Base-by-base conservation (phyloP, 169 alveolate genomes). In the Eimeria maxima region DNA sequence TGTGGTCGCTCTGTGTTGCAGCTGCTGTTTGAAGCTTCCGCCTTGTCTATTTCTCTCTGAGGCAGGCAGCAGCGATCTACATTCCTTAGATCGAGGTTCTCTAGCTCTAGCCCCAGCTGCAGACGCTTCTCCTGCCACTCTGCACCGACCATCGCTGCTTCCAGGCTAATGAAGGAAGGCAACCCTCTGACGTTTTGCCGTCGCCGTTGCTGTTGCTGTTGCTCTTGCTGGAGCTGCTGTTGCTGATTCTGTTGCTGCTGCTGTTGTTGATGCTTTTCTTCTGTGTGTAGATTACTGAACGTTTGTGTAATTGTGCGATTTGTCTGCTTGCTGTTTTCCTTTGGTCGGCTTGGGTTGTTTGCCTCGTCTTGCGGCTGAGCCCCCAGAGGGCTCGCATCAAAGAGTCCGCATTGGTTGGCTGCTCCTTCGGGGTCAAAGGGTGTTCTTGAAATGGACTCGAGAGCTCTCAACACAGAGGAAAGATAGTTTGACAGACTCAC, bases 161-260 rank as follows among this genome's bases (percentile, higher is more conserved):
- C 50, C 10, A 60, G 69, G 20, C 69, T 60, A 7, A 60, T 7
- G 20, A 60, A 18, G n/a, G 0, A 18, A 60, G 69, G 83, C 83
- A 18, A 53, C 20, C 29, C 42, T 24, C 42, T 29, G 33, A 3
- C 57, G 63, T 76, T 29, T 60, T 76, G 87, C 50, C 18, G 60
- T 20, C 14, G 69, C 67, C 16, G 65, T 3, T n/a, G 57, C 65
- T 44, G 89, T 45, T 78, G 67, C 14, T 47, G 89, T 67, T 45
- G 67, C 89, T 45, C 42, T 16, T 42, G 89, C 89, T 78, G 89
- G 47, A 45, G 67, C 18, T 78, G 89, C 20, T 18, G 89, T 47
- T 45, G 67, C 67, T 33, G 83, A 10, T 73, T 20, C 22, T 73
- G 55, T 7, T 73, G 45, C 53, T 24, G 55, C 24, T 29, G 83